phyloP scores from a whole-genome alignment of 2,329 filamentous ascomycete genomes.

The Westerdykella sp. region DNA sequence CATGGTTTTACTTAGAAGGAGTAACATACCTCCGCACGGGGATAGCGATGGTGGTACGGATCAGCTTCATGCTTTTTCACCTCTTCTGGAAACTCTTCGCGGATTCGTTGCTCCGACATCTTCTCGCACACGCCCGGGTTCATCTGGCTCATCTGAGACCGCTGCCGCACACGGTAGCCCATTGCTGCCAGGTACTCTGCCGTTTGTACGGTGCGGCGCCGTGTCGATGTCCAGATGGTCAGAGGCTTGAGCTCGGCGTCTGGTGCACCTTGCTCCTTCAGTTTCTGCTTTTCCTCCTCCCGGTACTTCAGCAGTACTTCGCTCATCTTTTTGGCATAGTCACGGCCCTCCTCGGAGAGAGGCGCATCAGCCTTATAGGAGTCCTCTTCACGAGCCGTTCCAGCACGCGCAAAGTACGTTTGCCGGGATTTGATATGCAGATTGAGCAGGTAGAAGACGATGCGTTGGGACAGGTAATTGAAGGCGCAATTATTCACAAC shows the following conservation, averaged over 20 bases:
- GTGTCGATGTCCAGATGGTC: conserved; percentile 91
- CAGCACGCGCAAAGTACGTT: conserved; percentile 86
- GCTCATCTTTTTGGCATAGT: conserved; percentile 64
- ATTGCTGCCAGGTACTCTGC: conserved; percentile 70
- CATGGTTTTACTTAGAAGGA: not conserved
- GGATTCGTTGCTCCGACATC: conserved; percentile 77
- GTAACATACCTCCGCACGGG: conserved; percentile 70
- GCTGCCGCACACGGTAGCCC: conserved; percentile 81
- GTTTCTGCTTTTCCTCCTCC: conserved; percentile 67
- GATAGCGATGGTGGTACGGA: conserved; percentile 95
- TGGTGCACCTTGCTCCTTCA: conserved; percentile 62
- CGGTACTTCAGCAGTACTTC: conserved; percentile 77
- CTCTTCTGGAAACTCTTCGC: conserved; percentile 79
- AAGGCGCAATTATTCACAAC: conserved; percentile 97
- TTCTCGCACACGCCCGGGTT: conserved; percentile 96
- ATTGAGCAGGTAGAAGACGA: conserved; percentile 97
- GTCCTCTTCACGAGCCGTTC: conserved; percentile 79
- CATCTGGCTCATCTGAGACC: conserved; percentile 94
- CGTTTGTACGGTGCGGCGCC: conserved; percentile 85
- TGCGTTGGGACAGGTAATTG: conserved; percentile 91
- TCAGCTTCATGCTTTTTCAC: conserved; percentile 88
- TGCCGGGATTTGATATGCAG: conserved; percentile 92
- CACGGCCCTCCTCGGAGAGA: conserved; percentile 69
- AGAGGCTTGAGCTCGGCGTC: conserved; percentile 69
- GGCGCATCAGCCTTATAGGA: conserved; percentile 88